Evolutionary conservation across 306 rosid species (phyloP), one percentile per base, ranked within the genome.

Genomic region (Chamaecrista fasciculata): DNA sequence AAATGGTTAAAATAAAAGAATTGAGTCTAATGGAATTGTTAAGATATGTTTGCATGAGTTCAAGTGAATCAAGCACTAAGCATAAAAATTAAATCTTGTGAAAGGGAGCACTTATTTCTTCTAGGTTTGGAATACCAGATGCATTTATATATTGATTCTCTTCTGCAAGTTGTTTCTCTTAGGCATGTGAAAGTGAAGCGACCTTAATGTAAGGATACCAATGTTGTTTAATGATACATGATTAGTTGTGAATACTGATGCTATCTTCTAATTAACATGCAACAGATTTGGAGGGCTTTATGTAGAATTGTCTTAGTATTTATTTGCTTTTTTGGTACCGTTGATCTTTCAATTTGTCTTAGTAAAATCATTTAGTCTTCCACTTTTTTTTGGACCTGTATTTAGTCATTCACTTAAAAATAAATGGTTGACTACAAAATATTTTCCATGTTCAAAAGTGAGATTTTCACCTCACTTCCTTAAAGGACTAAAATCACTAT

Each of bases 201-300:
- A 34, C 2, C 3, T n/a, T n/a, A n/a, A n/a, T n/a, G n/a, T 20
- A 46, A 44, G 64, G 40, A 15, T 49, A 28, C 62, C 39, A 29
- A 51, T 53, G 33, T 25, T 4, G n/a, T 59, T 63, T 64, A 65
- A 28, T 46, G 18, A 57, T 37, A n/a, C n/a, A n/a, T n/a, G n/a
- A n/a, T n/a, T n/a, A n/a, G n/a, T n/a, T n/a, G n/a, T n/a, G n/a
- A n/a, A n/a, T n/a, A 10, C 40, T 29, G 29, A 66, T 59, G 59
- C 68, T 42, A 58, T 72, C 49, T n/a, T 71, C 44, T 57, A 71
- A n/a, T n/a, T n/a, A n/a, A 71, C 59, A n/a, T 49, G 48, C 65
- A 25, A 33, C 52, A 37, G 65, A 48, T 63, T 62, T 23, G 10
- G 12, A 29, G 25, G 58, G 42, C 46, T 62, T 43, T 53, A 50